Evolutionary conservation across 352 stramenopile genomes (phyloP).

Genomic region (Aphanomyces euteiches): DNA sequence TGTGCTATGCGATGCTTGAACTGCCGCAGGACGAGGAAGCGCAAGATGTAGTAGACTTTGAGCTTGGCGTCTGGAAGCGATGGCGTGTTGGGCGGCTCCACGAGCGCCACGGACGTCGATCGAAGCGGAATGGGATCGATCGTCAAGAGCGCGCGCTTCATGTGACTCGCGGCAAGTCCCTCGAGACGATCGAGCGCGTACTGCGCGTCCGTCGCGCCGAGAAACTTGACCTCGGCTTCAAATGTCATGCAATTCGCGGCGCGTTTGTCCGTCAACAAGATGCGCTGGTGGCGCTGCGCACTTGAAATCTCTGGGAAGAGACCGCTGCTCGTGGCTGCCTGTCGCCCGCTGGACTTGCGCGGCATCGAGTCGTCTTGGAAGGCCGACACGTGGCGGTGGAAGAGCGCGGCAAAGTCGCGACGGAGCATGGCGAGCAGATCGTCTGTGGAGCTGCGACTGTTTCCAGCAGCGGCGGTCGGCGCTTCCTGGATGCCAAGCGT

Average conservation of each 20-base stretch:
- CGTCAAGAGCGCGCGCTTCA: constrained; percentile 41
- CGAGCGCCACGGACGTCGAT: background rate
- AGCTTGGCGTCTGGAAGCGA: constrained; percentile 15
- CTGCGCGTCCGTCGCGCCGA: background rate
- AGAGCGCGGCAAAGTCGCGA: constrained; percentile 19
- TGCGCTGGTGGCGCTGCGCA: constrained; percentile 4
- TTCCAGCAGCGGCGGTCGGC: background rate
- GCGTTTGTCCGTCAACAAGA: background rate
- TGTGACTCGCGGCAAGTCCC: constrained; percentile 38
- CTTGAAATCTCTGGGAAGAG: constrained; percentile 15
- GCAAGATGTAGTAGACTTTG: constrained; percentile 39
- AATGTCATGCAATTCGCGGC: constrained; percentile 15
- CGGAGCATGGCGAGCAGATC: constrained; percentile 10
- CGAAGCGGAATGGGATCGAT: background rate
- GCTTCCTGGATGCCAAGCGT: constrained; percentile 21
- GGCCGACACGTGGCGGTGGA: background rate
- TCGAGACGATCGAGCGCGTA: constrained; percentile 37
- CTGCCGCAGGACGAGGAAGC: constrained; percentile 41
- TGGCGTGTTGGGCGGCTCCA: constrained; percentile 1
- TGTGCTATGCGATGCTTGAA: constrained; percentile 1
- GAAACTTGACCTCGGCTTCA: constrained; percentile 24
- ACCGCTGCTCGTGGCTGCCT: background rate
- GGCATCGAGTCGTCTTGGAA: background rate
- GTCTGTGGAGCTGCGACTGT: constrained; percentile 1
- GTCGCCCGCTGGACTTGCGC: background rate